Evolutionary conservation across 2,329 filamentous ascomycete genomes (phyloP).

Genomic region (Thielaviopsis cerberus): DNA sequence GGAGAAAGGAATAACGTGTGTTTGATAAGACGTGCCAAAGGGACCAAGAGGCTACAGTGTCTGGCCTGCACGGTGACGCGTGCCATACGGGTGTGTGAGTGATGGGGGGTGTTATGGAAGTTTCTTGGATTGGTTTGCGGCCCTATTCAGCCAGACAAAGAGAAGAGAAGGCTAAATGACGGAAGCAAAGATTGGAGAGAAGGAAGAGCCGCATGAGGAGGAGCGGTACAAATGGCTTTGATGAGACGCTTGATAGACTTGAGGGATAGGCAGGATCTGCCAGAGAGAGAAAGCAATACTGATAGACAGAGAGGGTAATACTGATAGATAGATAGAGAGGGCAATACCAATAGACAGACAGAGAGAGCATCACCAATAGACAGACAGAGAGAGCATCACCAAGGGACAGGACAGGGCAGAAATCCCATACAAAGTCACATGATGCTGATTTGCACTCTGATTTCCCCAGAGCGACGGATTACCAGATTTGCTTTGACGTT

Average conservation of each 20-base stretch:
- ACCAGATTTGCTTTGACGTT: background rate
- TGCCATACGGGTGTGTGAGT: background rate
- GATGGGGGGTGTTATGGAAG: background rate
- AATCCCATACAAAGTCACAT: background rate
- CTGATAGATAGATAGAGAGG: background rate
- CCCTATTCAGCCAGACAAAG: background rate
- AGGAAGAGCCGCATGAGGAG: background rate
- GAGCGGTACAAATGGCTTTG: background rate
- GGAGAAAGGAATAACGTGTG: no score
- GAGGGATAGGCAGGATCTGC: background rate
- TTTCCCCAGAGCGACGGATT: background rate
- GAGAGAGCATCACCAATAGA: no score
- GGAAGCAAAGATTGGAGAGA: background rate
- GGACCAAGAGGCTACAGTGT: no score
- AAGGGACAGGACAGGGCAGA: background rate
- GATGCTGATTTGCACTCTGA: background rate
- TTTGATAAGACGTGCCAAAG: no score
- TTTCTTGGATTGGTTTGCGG: background rate
- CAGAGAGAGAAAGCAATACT: no score
- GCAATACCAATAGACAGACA: no score
- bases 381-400: no score
- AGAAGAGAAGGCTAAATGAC: background rate
- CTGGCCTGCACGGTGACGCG: background rate
- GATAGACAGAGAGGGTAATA: no score
- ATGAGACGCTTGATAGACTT: background rate